Evolutionary conservation across 2,329 filamentous ascomycete species (phyloP), one percentile per base, ranked within the genome.

Genomic region (Ceratocystis papillata): DNA sequence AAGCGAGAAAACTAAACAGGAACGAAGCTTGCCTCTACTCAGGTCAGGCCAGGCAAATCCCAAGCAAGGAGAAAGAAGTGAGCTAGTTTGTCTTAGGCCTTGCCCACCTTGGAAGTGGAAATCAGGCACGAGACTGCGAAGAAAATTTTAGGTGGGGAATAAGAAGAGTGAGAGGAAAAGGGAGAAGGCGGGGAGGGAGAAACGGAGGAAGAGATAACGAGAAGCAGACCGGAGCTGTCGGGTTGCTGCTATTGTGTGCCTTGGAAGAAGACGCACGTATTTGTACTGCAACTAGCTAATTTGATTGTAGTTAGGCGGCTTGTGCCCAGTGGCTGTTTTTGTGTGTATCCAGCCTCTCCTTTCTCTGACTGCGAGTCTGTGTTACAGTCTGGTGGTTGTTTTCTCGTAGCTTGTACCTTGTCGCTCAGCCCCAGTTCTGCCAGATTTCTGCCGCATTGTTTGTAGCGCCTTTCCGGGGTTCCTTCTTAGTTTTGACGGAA

Each of bases 81-180:
- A 12, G 37, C 37, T 41, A 12, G 37, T 4, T 41, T 55, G 20
- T 20, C 50, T 12, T 22, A 22, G 20, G 22, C 22, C 22, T 7
- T 33, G 30, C 5, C 30, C 6, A 33, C 30, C 30, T 30, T 28
- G 15, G 20, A 57, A 15, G 53, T 22, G 53, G 53, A 20, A 57
- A 57, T 57, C 53, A 57, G 53, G 53, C 53, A 57, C 53, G 53
- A 57, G 53, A 57, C 53, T 41, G 22, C 20, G 53, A 30, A 57
- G 53, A 57, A 30, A 57, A 28, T 57, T 57, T 57, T 28, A 57
- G 25, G 17, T 30, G 25, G 53, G 6, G n/a, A 8, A 22, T 5
- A n/a, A 22, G 46, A 22, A 22, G 46, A 22, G 46, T 22, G 10
- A 50, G n/a, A 50, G 17, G n/a, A 12, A 22, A 41, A 41, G 37